Evolutionary conservation across 345 rosid species (phyloP), one percentile per base, ranked within the genome.

Genomic region (Aquilaria yunnanensis): DNA sequence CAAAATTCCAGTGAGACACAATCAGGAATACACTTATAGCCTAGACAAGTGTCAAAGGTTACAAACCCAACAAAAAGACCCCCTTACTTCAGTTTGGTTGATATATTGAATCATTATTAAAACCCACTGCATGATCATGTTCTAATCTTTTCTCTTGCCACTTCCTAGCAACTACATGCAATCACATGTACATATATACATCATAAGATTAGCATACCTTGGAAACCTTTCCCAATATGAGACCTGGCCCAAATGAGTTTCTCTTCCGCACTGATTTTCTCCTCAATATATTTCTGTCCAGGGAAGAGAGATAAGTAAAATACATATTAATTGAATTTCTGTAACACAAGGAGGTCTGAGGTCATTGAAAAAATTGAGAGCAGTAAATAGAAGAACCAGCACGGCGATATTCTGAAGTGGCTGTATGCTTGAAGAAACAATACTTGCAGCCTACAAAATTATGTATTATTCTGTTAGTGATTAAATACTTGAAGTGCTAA

Each of bases 371-470:
- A 31, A 41, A 65, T 41, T 31, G 12, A 67, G 66, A 58, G 9
- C 29, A 30, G 43, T 45, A 45, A 6, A n/a, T 12, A 60, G 64
- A n/a, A 23, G 4, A 31, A 88, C 98, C 67, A 83, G 66, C 52
- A 81, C 83, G 65, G 68, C 75, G 34, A 81, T 11, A 77, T 92
- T 89, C 67, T 87, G 88, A 64, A 78, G 84, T 64, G 98, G 91
- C 59, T 92, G 96, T 65, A 92, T 92, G 70, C 85, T 84, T 6
- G 92, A 85, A 60, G 78, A 83, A 60, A 92, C 96, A 67, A 84
- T 76, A 64, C 70, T 92, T 62, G 85, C 84, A 51, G 79, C 95
- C 98, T 92, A 64, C 6, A 46, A 30, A 63, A 51, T 37, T 33
- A 52, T 43, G 29, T 13, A 5, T 2, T 14, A 53, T 37, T 2